Evolutionary conservation across 495 filamentous ascomycete genomes (phyloP).

Genomic region (Hypoxylon subgilvum): DNA sequence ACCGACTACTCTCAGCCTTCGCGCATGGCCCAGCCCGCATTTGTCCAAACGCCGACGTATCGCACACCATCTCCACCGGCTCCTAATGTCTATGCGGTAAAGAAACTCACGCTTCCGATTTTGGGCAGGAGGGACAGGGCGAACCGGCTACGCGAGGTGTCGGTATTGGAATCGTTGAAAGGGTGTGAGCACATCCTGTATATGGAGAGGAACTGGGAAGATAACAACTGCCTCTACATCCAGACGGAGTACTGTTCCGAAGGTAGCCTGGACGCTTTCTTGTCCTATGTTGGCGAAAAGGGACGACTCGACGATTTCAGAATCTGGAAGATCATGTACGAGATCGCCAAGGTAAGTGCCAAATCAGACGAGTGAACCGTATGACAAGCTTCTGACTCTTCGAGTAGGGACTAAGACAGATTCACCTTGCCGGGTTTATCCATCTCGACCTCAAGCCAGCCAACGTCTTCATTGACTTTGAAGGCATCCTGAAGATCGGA

Average conservation of each 20-base stretch:
- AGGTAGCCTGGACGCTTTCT: constrained; percentile 83
- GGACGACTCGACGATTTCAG: constrained; percentile 93
- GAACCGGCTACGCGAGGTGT: constrained; percentile 79
- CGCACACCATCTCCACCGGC: constrained; percentile 48
- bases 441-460: constrained; percentile 96
- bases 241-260: constrained; percentile 96
- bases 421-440: constrained; percentile 86
- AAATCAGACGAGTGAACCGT: neutral
- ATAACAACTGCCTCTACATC: constrained; percentile 81
- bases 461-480: constrained; percentile 88
- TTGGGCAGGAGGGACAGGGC: constrained; percentile 75
- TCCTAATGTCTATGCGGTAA: constrained; percentile 81
- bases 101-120: constrained; percentile 84
- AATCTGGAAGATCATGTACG: constrained; percentile 95
- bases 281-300: constrained; percentile 75
- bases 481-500: constrained; percentile 90
- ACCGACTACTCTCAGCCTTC: constrained; percentile 46
- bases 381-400: neutral
- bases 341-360: constrained; percentile 72
- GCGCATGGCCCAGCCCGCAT: constrained; percentile 24
- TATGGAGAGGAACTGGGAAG: constrained; percentile 84
- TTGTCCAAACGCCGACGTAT: constrained; percentile 41
- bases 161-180: constrained; percentile 71
- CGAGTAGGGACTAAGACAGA: constrained; percentile 77
- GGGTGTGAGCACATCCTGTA: constrained; percentile 82